These are phyloP conservation scores for Ceratobasidium sp. DNA, from an alignment of 1,284 basidiomycete genomes.

Conservation along the genomic window DNA sequence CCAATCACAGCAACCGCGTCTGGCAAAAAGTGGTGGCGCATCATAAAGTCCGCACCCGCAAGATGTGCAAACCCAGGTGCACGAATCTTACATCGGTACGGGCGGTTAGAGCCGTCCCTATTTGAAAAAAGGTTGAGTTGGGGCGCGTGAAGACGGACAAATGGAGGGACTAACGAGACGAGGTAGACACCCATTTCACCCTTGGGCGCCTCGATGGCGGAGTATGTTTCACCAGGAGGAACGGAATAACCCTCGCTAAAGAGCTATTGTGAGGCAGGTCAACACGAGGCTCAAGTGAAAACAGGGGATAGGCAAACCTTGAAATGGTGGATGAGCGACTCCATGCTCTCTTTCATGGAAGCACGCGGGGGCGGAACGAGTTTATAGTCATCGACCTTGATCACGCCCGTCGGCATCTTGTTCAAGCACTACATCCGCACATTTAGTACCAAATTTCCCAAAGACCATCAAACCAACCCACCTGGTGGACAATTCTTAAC, in stretches of 20 bases:
- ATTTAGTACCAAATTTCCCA: slow-evolving; percentile 15
- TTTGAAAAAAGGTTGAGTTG: not conserved
- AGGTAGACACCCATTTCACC: slow-evolving; percentile 99
- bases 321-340: slow-evolving; percentile 98
- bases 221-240: slow-evolving; percentile 97
- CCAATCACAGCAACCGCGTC: slow-evolving; percentile 95
- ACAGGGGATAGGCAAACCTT: slow-evolving; percentile 66
- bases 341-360: slow-evolving; percentile 99
- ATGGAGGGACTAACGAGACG: slow-evolving; percentile 73
- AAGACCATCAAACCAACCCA: slow-evolving; percentile 51
- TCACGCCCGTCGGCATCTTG: slow-evolving; percentile 94
- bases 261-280: slow-evolving; percentile 63
- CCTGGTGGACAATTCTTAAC: slow-evolving; percentile 88
- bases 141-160: not conserved
- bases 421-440: slow-evolving; percentile 78
- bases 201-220: slow-evolving; percentile 98
- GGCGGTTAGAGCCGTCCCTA: slow-evolving; percentile 90
- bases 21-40: slow-evolving; percentile 92
- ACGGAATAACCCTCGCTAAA: slow-evolving; percentile 98
- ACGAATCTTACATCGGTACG: slow-evolving; percentile 94
- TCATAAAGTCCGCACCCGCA: slow-evolving; percentile 94
- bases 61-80: slow-evolving; percentile 95
- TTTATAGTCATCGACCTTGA: slow-evolving; percentile 99
- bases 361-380: slow-evolving; percentile 97
- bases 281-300: not conserved